Base-by-base conservation (phyloP, 306 rosid species). In the Vigna hirtella region DNA sequence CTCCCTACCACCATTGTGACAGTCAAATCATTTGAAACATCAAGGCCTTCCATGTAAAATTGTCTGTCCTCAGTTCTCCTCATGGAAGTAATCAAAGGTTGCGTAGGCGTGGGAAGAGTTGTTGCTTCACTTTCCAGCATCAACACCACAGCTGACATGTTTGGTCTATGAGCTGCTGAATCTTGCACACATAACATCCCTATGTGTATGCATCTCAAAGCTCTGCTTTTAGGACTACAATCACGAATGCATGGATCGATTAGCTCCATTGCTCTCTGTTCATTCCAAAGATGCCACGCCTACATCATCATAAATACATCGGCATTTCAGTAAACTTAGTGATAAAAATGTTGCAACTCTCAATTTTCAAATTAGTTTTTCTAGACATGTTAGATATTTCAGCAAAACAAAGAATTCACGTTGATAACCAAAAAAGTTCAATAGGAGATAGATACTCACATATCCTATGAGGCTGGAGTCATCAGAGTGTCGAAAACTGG, bases 121-220 rank as follows among this genome's bases (percentile, higher is more conserved):
- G 86, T 73, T 36, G 91, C 67, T 79, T 90, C 94, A 85, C 96
- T 90, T 80, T 92, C 97, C 69, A 94, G 86, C 97, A 90, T 89
- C 75, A 94, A 66, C 83, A 94, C 85, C 62, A 94, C 93, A 1
- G 85, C 45, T 0, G 97, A 82, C 97, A 94, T 87, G 59, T 79
- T 88, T 65, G 98, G 98, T 70, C 98, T 88, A 3, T 73, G 73
- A 71, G 81, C 81, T 66, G 97, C 91, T 36, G 89, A 89, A 83
- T 94, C 98, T 85, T 94, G 98, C 59, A 90, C 97, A 67, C 98
- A 94, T 61, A 94, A 45, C 87, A 94, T 77, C 74, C 89, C 98
- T 5, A 90, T 85, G 48, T 94, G 94, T 83, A 94, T 94, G 86
- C 93, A 88, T 82, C 96, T 85, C 84, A 86, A 38, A 6, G 86